Evolutionary conservation across 352 stramenopile genomes (phyloP).

Genomic region (Globisporangium acanthophoron): DNA sequence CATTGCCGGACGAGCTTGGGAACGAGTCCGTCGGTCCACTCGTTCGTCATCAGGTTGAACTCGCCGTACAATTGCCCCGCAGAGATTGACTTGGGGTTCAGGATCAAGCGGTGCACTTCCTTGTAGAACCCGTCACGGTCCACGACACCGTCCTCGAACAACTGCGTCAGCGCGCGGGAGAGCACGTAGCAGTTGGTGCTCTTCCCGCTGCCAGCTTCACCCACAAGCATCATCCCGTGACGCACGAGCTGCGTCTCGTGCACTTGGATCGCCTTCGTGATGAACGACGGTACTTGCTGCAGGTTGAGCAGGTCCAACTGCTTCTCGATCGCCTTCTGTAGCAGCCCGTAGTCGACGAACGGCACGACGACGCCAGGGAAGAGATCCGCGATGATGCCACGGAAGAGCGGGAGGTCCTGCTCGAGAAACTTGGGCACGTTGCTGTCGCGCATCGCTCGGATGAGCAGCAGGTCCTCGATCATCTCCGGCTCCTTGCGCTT

Average conservation of each 20-base stretch:
- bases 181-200: constrained; percentile 81
- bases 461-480: constrained; percentile 92
- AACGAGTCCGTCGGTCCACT: constrained; percentile 93
- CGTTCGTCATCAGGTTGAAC: constrained; percentile 92
- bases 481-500: constrained; percentile 93
- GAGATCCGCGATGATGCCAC: constrained; percentile 92
- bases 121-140: constrained; percentile 87
- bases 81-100: constrained; percentile 96
- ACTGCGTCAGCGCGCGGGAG: constrained; percentile 58
- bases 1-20: constrained; percentile 91
- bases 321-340: constrained; percentile 87
- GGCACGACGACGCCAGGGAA: constrained; percentile 92
- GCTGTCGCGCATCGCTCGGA: constrained; percentile 94
- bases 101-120: constrained; percentile 77
- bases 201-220: constrained; percentile 88
- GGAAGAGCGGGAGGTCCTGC: constrained; percentile 92
- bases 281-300: constrained; percentile 84
- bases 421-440: constrained; percentile 96
- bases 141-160: constrained; percentile 73
- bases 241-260: constrained; percentile 90
- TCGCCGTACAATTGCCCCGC: constrained; percentile 94
- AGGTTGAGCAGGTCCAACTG: constrained; percentile 68
- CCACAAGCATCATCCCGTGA: constrained; percentile 94
- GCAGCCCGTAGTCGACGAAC: constrained; percentile 91
- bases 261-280: constrained; percentile 85